A percentile compares a stretch with the other conserved stretches of the same genome.
phyloP scores from a whole-genome alignment of 306 rosid genomes.

The Lathyrus tuberosus region DNA sequence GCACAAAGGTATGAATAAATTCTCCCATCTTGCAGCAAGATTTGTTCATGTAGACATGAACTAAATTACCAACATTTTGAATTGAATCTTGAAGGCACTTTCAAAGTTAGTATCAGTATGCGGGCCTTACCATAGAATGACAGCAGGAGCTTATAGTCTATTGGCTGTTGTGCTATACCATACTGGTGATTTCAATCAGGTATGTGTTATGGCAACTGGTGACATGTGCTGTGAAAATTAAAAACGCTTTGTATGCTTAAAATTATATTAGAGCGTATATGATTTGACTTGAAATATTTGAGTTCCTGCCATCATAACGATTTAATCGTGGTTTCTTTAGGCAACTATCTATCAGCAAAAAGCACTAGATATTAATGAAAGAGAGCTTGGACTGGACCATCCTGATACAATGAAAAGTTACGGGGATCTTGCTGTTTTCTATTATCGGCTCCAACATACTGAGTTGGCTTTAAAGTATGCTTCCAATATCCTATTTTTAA shows the following conservation, averaged over 20 bases:
- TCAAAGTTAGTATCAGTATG: conserved; percentile 87
- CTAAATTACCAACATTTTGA: conserved; percentile 37
- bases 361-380: conserved; percentile 93
- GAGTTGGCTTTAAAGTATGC: conserved; percentile 95
- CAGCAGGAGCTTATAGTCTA: conserved; percentile 99
- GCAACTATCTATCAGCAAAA: conserved; percentile 98
- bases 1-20: conserved; percentile 74
- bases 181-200: conserved; percentile 99
- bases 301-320: conserved; percentile 21
- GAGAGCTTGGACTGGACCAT: conserved; percentile 99
- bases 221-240: conserved; percentile 28
- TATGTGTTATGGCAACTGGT: conserved; percentile 36
- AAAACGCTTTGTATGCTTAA: not conserved
- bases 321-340: conserved; percentile 47
- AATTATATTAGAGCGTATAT: not conserved
- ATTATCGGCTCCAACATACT: conserved; percentile 97
- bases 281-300: conserved; percentile 10
- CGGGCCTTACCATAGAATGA: conserved; percentile 98
- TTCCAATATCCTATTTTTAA: conserved; percentile 30
- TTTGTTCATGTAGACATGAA: conserved; percentile 16
- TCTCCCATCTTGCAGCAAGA: conserved; percentile 7
- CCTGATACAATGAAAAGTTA: conserved; percentile 99
- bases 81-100: conserved; percentile 72
- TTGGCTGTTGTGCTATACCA: conserved; percentile 96
- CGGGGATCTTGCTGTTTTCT: conserved; percentile 98